Conservation (phyloP, 2,329 filamentous ascomycete species). For the Passalora sequoiae region DNA sequence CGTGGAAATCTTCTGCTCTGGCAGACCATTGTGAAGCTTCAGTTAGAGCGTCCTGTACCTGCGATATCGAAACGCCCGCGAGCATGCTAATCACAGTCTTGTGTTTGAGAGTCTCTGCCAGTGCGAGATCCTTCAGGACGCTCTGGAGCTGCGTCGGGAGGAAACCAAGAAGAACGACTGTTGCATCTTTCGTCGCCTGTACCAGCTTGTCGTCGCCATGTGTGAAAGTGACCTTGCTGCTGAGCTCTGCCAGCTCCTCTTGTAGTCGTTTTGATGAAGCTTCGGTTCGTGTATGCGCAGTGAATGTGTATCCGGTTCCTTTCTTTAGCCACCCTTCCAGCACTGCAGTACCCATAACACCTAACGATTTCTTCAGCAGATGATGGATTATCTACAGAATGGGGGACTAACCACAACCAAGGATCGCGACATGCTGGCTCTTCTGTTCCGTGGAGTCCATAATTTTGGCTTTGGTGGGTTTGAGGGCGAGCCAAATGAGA, state of each 20-base stretch:
- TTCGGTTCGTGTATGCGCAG: slow-evolving; percentile 13
- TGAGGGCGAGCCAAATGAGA: too few relatives aligned
- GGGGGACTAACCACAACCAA: slow-evolving; percentile 8
- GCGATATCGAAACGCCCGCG: slow-evolving; percentile 19
- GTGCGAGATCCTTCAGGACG: slow-evolving; percentile 9
- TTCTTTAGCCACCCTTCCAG: slow-evolving; percentile 17
- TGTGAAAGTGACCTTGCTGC: slow-evolving; percentile 6
- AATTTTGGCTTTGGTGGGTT: neutral
- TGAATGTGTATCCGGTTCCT: slow-evolving; percentile 9
- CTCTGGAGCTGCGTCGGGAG: slow-evolving; percentile 16
- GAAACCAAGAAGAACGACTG: slow-evolving; percentile 22
- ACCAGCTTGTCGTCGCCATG: slow-evolving; percentile 10
- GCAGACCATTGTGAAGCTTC: neutral
- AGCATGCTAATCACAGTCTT: slow-evolving; percentile 23
- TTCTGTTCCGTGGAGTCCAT: slow-evolving; percentile 2
- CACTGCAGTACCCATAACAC: slow-evolving; percentile 24
- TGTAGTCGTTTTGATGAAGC: slow-evolving; percentile 12
- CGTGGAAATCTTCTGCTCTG: slow-evolving; percentile 8
- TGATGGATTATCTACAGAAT: too few relatives aligned
- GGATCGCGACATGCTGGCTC: slow-evolving; percentile 7
- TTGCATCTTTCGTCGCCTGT: slow-evolving; percentile 11
- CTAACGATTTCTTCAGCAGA: slow-evolving; percentile 10
- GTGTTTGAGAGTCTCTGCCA: slow-evolving; percentile 13
- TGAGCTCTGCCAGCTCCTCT: slow-evolving; percentile 2
- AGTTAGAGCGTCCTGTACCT: slow-evolving; percentile 13